Conservation (phyloP, 2,329 filamentous ascomycete species). For the Apiospora sp. region DNA sequence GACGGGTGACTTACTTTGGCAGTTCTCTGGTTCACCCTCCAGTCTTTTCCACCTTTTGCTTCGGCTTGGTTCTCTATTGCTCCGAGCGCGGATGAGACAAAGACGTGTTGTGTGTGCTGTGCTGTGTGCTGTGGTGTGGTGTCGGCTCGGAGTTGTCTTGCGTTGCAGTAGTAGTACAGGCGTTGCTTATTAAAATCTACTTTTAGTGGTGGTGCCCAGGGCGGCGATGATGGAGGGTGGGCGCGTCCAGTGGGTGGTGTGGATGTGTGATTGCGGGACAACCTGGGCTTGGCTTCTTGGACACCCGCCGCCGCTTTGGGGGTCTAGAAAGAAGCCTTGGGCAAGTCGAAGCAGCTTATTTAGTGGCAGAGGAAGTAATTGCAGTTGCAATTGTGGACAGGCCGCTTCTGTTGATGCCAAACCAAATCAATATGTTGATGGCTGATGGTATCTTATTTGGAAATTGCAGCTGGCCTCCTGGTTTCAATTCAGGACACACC, state of each 20-base stretch:
- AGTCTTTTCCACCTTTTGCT: background rate
- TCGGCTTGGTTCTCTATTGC: conserved; percentile 7
- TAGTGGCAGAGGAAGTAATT: background rate
- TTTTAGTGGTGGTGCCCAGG: background rate
- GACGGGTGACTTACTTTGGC: conserved; percentile 5
- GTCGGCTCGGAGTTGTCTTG: background rate
- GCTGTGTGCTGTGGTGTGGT: background rate
- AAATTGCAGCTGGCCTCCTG: conserved; percentile 3
- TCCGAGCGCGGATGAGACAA: background rate
- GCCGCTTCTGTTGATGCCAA: background rate
- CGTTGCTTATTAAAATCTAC: conserved; percentile 14
- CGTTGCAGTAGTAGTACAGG: conserved; percentile 4
- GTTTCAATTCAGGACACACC: conserved; percentile 6
- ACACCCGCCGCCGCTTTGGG: background rate
- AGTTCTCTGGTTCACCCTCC: background rate
- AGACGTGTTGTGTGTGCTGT: background rate
- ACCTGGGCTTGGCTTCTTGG: conserved; percentile 7
- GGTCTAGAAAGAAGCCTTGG: background rate
- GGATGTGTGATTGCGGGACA: conserved; percentile 12
- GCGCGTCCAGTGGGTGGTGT: conserved; percentile 3
- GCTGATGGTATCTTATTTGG: background rate
- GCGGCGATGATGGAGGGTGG: background rate
- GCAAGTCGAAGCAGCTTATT: background rate
- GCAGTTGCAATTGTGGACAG: background rate
- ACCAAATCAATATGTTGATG: background rate